Conservation (phyloP, 805 yeast genomes). For the Metschnikowia vanudenii region DNA sequence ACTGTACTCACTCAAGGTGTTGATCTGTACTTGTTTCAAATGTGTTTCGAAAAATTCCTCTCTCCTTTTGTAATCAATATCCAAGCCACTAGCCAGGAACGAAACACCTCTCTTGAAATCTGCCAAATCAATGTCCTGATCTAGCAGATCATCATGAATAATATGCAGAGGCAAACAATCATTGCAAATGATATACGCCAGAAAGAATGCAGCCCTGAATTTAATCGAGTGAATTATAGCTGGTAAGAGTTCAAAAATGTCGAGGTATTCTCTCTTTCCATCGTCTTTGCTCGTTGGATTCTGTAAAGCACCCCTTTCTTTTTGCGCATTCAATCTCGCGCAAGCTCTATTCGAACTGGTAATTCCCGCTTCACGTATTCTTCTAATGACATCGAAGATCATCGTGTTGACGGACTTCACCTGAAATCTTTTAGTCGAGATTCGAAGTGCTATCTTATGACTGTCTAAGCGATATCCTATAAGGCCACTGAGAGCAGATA, state of each 20-base stretch:
- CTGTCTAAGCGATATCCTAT: constrained; percentile 27
- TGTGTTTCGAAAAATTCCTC: constrained; percentile 23
- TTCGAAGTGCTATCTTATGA: constrained; percentile 23
- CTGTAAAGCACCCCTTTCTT: not conserved
- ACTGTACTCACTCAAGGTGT: constrained; percentile 38
- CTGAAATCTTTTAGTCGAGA: constrained; percentile 27
- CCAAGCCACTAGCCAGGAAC: constrained; percentile 23
- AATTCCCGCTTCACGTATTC: constrained; percentile 30
- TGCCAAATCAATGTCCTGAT: constrained; percentile 32
- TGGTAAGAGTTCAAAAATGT: constrained; percentile 36
- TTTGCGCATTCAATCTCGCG: constrained; percentile 12
- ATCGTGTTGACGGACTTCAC: constrained; percentile 37
- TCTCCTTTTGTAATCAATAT: constrained; percentile 23
- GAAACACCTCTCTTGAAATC: constrained; percentile 41
- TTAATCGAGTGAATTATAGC: constrained; percentile 25
- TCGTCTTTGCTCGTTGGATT: not conserved
- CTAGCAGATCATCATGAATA: constrained; percentile 23
- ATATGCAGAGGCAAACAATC: constrained; percentile 39
- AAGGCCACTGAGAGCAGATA: constrained; percentile 29
- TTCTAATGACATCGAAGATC: constrained; percentile 35
- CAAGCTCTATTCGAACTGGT: constrained; percentile 28
- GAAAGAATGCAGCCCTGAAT: constrained; percentile 26
- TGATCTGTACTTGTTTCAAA: constrained; percentile 28
- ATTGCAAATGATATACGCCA: constrained; percentile 38
- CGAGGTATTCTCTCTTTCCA: constrained; percentile 12